These are phyloP conservation scores for Talaromyces sp. DNA, from an alignment of 2,329 filamentous ascomycete species.

Conservation along the genomic window DNA sequence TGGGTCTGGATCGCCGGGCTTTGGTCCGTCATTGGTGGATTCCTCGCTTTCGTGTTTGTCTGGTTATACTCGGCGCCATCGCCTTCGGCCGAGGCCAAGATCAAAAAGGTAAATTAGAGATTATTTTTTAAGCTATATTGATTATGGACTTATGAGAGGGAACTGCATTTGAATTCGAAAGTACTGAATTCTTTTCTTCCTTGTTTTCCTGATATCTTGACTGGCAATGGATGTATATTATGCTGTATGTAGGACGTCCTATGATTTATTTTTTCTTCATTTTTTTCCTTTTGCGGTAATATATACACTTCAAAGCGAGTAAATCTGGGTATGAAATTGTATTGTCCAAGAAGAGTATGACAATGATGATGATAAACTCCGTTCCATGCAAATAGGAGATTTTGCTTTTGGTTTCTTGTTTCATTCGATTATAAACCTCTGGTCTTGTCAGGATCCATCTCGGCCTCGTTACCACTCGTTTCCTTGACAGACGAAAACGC, in stretches of 20 bases:
- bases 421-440: slow-evolving; percentile 24
- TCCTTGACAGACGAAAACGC: slow-evolving; percentile 64
- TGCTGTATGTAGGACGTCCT: neutral
- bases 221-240: slow-evolving; percentile 7
- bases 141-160: slow-evolving; percentile 4
- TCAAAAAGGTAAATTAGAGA: slow-evolving; percentile 38
- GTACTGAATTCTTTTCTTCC: neutral
- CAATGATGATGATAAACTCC: slow-evolving; percentile 8
- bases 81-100: slow-evolving; percentile 26
- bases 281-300: neutral
- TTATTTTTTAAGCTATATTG: slow-evolving; percentile 2
- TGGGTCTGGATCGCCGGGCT: slow-evolving; percentile 95
- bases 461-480: slow-evolving; percentile 63
- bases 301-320: neutral
- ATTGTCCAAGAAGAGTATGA: neutral
- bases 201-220: neutral
- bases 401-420: no score
- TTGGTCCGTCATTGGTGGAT: slow-evolving; percentile 75
- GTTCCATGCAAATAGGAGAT: slow-evolving; percentile 8
- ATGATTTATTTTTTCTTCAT: neutral
- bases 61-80: slow-evolving; percentile 75
- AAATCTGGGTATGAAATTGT: neutral
- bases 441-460: slow-evolving; percentile 47
- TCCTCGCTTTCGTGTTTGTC: slow-evolving; percentile 75
- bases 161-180: slow-evolving; percentile 6